Conservation (phyloP, 805 yeast species). For the Cyberlindnera euphorbiiphila region DNA sequence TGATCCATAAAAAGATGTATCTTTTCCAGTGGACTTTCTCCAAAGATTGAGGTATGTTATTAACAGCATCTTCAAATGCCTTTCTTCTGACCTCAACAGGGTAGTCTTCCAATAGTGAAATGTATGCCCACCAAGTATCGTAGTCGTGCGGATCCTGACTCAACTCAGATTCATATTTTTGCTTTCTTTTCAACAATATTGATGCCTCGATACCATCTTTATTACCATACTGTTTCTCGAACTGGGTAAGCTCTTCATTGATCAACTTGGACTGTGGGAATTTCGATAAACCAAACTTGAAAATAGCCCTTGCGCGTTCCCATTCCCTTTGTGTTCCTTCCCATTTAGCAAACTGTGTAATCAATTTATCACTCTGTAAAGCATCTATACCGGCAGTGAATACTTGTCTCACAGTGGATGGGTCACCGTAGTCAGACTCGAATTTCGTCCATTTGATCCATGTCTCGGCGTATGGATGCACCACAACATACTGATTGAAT, state of each 20-base stretch:
- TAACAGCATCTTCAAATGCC: conserved; percentile 43
- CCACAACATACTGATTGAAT: conserved; percentile 51
- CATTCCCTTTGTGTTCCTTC: conserved; percentile 57
- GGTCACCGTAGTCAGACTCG: conserved; percentile 52
- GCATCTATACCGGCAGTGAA: conserved; percentile 65
- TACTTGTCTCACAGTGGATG: conserved; percentile 52
- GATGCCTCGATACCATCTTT: conserved; percentile 49
- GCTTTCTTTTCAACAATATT: conserved; percentile 49
- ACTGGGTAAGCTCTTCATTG: conserved; percentile 30
- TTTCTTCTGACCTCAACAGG: conserved; percentile 31
- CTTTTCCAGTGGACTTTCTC: conserved; percentile 56
- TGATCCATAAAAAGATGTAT: conserved; percentile 68
- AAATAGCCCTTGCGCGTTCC: conserved; percentile 61
- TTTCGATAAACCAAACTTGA: conserved; percentile 44
- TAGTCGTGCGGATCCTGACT: conserved; percentile 49
- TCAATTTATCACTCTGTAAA: conserved; percentile 35
- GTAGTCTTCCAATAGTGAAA: conserved; percentile 46
- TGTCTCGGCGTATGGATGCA: conserved; percentile 47
- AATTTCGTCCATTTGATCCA: conserved; percentile 79
- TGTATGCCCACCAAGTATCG: conserved; percentile 81
- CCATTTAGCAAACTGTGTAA: conserved; percentile 63
- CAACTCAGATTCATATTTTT: conserved; percentile 49
- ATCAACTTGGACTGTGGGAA: conserved; percentile 43
- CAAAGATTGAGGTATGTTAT: conserved; percentile 33
- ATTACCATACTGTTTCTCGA: conserved; percentile 65